Percentiles rank a stretch among this genome's conserved stretches.
Evolutionary conservation across 208 protist species (phyloP).

Genomic region (Acanthamoeba triangularis): DNA sequence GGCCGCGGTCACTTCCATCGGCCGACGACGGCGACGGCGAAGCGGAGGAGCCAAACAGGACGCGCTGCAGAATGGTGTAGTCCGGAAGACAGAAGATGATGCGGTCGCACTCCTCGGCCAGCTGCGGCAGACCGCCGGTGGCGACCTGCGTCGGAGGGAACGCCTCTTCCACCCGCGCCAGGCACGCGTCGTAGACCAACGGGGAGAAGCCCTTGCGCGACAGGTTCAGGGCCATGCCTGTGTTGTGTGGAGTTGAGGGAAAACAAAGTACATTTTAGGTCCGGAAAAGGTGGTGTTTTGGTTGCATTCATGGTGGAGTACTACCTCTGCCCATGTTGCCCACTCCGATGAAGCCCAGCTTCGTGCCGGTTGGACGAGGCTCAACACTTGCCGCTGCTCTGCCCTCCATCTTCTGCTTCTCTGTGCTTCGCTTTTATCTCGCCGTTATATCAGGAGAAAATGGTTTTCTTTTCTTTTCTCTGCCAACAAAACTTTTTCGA

Average conservation of each 20-base stretch:
- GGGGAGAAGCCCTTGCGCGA: background rate
- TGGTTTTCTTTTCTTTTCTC: background rate
- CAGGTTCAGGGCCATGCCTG: background rate
- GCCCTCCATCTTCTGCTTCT: background rate
- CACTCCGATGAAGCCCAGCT: background rate
- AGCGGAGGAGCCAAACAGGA: background rate
- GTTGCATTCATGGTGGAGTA: too few relatives aligned
- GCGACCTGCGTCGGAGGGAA: background rate
- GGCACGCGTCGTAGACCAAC: background rate
- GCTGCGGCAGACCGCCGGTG: background rate
- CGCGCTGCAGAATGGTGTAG: background rate
- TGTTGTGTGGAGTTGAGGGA: background rate
- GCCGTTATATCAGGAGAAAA: background rate
- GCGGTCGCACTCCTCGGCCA: background rate
- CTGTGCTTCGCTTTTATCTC: background rate
- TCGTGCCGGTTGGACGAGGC: too few relatives aligned
- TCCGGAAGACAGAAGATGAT: background rate
- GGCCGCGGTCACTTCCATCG: background rate
- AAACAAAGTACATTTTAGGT: background rate
- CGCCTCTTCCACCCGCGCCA: background rate
- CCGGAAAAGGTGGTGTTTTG: background rate
- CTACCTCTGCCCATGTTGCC: constrained; percentile 13
- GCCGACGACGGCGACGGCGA: background rate
- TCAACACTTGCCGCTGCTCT: background rate
- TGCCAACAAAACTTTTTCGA: background rate